Percentiles rank a stretch among this genome's conserved stretches.
Evolutionary conservation across 441 rosid species (phyloP).

Genomic region (Dalechampia spathulata): DNA sequence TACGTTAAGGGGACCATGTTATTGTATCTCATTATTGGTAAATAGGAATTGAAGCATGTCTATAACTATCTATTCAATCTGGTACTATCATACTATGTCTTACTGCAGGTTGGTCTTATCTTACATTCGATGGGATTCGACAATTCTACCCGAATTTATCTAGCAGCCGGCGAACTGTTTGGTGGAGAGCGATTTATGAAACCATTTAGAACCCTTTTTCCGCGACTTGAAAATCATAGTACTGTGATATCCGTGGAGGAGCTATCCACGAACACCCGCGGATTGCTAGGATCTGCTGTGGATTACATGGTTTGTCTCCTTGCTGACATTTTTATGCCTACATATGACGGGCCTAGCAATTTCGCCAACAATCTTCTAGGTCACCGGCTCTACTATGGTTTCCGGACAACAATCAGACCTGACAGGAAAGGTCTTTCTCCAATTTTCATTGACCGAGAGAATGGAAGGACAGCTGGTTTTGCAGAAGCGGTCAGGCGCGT

Average conservation of each 20-base stretch:
- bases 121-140: constrained; percentile 82
- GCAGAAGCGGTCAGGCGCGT: constrained; percentile 74
- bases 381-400: constrained; percentile 90
- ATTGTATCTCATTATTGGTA: not conserved
- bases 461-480: constrained; percentile 55
- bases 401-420: constrained; percentile 90
- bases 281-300: constrained; percentile 95
- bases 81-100: constrained; percentile 11
- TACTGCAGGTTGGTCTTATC: constrained; percentile 83
- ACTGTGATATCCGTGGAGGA: constrained; percentile 75
- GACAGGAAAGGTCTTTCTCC: constrained; percentile 90
- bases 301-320: constrained; percentile 99
- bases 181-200: constrained; percentile 92
- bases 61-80: not conserved
- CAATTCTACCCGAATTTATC: constrained; percentile 77
- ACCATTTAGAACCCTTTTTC: constrained; percentile 72
- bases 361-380: constrained; percentile 97
- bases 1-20: not conserved
- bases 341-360: constrained; percentile 99
- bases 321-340: constrained; percentile 94
- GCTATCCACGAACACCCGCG: constrained; percentile 49
- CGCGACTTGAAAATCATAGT: constrained; percentile 92
- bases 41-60: not conserved
- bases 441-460: constrained; percentile 63
- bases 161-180: constrained; percentile 94